phyloP scores from a whole-genome alignment of 2,329 filamentous ascomycete genomes.

The Tolypocladium paradoxum region DNA sequence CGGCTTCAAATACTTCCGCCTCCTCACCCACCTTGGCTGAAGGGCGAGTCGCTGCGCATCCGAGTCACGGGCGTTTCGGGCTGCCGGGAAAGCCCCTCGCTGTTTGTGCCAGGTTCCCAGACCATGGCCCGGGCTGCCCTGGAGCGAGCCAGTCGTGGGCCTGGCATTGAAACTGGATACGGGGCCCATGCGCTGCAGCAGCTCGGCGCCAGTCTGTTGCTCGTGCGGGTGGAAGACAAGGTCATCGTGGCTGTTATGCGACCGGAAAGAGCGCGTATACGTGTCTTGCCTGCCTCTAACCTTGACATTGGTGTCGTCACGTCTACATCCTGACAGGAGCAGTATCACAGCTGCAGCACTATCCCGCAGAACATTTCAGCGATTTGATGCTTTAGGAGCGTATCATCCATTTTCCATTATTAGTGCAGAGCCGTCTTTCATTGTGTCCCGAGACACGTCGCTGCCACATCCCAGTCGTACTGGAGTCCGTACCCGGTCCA shows the following conservation, averaged over 20 bases:
- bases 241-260: no score
- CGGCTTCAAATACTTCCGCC: no score
- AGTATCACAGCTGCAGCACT: no score
- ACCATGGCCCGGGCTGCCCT: slow-evolving; percentile 9
- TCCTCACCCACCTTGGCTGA: no score
- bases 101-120: slow-evolving; percentile 7
- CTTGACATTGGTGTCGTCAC: no score
- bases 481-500: not conserved
- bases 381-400: no score
- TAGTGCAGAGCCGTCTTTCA: not conserved
- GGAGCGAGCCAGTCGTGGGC: slow-evolving; percentile 7
- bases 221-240: no score
- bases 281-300: no score
- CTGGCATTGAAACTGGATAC: slow-evolving; percentile 7
- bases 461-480: not conserved
- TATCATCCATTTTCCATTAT: no score
- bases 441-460: not conserved
- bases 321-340: no score
- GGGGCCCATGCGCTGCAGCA: slow-evolving; percentile 10
- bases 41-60: slow-evolving; percentile 7
- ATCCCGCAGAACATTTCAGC: no score
- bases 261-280: no score
- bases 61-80: slow-evolving; percentile 9
- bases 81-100: slow-evolving; percentile 6
- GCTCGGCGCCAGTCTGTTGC: not conserved